Evolutionary conservation across 176 grass and related monocot species (phyloP).

Genomic region (Dendrocalamus sinicus): DNA sequence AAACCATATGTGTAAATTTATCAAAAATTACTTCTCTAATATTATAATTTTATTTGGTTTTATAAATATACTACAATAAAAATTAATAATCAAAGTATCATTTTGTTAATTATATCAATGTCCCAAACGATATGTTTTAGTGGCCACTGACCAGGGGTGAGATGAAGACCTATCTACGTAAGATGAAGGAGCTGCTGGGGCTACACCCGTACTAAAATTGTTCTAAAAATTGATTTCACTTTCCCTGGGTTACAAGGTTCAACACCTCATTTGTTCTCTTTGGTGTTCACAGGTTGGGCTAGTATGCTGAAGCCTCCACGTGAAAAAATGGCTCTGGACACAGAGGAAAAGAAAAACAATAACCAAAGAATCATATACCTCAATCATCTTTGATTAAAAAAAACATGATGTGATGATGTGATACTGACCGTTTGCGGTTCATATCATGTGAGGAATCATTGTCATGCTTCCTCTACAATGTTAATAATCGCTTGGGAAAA

Average conservation of each 20-base stretch:
- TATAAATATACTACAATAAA: too few species aligned
- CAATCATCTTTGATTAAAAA: not conserved
- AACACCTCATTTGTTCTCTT: not conserved
- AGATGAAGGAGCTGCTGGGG: too few species aligned
- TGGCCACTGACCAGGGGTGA: too few species aligned
- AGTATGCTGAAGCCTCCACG: not conserved
- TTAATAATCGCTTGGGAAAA: not conserved
- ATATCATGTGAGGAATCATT: not conserved
- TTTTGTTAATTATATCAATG: too few species aligned
- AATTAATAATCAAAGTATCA: too few species aligned
- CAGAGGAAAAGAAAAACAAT: not conserved
- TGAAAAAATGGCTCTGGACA: not conserved
- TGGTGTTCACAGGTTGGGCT: not conserved
- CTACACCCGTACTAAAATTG: too few species aligned
- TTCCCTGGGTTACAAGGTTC: not conserved
- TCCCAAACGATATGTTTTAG: too few species aligned
- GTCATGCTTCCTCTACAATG: not conserved
- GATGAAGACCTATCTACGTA: too few species aligned
- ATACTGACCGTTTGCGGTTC: not conserved
- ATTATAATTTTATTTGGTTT: too few species aligned
- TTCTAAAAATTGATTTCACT: too few species aligned
- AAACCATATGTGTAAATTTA: too few species aligned
- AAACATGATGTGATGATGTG: not conserved
- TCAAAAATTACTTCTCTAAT: too few species aligned
- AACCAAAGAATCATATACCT: not conserved